Percentiles rank a stretch among this genome's conserved stretches.
Conservation (phyloP, 495 filamentous ascomycete genomes). For the Pyronema domesticum region DNA sequence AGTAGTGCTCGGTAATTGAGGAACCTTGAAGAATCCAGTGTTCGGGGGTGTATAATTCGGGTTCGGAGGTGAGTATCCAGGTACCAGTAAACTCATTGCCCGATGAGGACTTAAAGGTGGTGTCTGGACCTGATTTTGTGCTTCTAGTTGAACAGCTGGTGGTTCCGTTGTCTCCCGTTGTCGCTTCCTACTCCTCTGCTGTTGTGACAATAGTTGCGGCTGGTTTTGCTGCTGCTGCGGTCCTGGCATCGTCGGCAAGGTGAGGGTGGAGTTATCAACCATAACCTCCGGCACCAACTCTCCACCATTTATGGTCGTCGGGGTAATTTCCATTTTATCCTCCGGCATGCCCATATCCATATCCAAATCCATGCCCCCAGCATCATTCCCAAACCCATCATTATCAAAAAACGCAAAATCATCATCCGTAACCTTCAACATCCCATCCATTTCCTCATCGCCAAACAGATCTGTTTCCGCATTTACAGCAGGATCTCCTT, state of each 20-base stretch:
- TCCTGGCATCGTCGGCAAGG: too few species aligned
- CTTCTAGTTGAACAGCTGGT: background rate
- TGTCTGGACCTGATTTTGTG: constrained; percentile 9
- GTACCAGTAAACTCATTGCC: constrained; percentile 20
- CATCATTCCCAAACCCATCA: constrained; percentile 9
- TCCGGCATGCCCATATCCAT: constrained; percentile 6
- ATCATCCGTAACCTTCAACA: constrained; percentile 20
- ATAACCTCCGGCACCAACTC: too few species aligned
- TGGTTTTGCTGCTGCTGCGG: too few species aligned
- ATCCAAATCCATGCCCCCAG: constrained; percentile 17
- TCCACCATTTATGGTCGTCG: too few species aligned
- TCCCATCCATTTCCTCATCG: constrained; percentile 20
- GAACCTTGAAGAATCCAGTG: constrained; percentile 6
- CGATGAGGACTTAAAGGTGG: constrained; percentile 22
- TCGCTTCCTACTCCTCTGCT: background rate
- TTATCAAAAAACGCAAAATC: constrained; percentile 24
- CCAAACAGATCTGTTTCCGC: constrained; percentile 21
- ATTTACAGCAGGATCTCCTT: too few species aligned
- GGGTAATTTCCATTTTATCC: background rate
- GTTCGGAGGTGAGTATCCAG: constrained; percentile 17
- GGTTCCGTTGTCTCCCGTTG: background rate
- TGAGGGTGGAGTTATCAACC: too few species aligned
- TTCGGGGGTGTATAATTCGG: constrained; percentile 20
- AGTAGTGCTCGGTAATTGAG: background rate
- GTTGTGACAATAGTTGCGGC: too few species aligned